Evolutionary conservation across 257 asterid species (phyloP).

Genomic region (Linaria vulgaris): DNA sequence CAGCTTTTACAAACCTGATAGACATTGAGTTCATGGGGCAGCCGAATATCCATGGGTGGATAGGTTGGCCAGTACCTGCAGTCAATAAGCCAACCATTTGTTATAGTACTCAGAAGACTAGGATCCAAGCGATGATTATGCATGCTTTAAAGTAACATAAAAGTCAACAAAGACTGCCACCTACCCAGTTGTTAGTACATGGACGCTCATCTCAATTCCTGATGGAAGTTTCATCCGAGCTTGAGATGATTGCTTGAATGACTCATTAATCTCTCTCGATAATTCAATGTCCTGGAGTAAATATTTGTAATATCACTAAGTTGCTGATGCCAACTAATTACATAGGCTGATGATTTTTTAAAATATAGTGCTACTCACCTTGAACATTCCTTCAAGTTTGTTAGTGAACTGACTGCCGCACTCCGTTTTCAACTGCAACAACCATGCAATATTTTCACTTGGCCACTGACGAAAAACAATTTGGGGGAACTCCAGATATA

Average conservation of each 20-base stretch:
- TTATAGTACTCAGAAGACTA: constrained; percentile 8
- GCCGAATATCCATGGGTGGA: constrained; percentile 97
- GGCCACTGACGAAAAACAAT: constrained; percentile 14
- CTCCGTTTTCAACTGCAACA: constrained; percentile 90
- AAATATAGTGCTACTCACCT: constrained; percentile 45
- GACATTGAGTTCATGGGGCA: constrained; percentile 93
- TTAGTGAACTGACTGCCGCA: constrained; percentile 99
- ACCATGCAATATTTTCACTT: constrained; percentile 27
- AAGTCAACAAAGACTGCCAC: constrained; percentile 2
- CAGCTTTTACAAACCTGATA: constrained; percentile 65
- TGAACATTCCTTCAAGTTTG: constrained; percentile 99
- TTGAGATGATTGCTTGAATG: constrained; percentile 80
- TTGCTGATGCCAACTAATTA: neutral
- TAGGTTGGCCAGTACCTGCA: constrained; percentile 99
- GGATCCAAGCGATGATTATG: constrained; percentile 23
- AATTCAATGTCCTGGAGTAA: constrained; percentile 61
- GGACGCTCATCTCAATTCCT: constrained; percentile 81
- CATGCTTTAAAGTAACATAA: neutral
- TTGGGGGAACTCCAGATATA: constrained; percentile 24
- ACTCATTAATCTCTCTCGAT: constrained; percentile 72
- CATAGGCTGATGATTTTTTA: neutral
- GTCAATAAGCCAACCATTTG: constrained; percentile 19
- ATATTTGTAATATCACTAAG: constrained; percentile 4
- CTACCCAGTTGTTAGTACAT: constrained; percentile 72
- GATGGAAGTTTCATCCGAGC: constrained; percentile 77